Evolutionary conservation across 1,139 yeast species (phyloP), one percentile per base, ranked within the genome.

Genomic region (Lizanozyma gosingica): DNA sequence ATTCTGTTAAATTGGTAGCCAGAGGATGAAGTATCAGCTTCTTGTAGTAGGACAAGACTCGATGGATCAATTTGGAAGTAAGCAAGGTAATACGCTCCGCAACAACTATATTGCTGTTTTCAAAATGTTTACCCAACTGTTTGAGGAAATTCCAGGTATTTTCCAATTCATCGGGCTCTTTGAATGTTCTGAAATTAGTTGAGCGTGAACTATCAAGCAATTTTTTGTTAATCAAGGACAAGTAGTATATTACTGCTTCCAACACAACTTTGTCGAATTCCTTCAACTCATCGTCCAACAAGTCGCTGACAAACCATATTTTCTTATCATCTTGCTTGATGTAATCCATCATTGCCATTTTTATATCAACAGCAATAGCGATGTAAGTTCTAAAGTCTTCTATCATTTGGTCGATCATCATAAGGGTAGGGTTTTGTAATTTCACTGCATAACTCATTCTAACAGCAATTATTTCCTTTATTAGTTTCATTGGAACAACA

Each of bases 331-430:
- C 83, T 1, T 94, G 87, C 22, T 76, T 72, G 40, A 84, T 73
- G 45, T 83, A 78, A 35, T 80, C 80, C 43, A 71, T 64, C 41
- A 80, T 73, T 1, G 84, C 82, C 47, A 76, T 78, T 55, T 87
- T 83, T 37, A 88, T 78, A 46, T 80, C 85, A 17, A 86, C 70
- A 0, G 96, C 94, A 37, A 88, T 68, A 36, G 78, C 73, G 40
- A 90, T 76, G 55, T 87, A 87, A 1, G 82, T 73, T 47, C 82
- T 81, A 55, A 90, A 83, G 57, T 88, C 96, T 38, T 80, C 92
- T 48, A 92, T 76, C 77, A 87, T 84, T 61, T 90, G 97, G 59
- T 92, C 97, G 48, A 92, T 86, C 82, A 90, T 86, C 90, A 88
- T 84, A 77, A 88, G 78, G 0, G 97, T 88, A 1, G 96, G 96